Base-by-base conservation (phyloP, 768 basidiomycete genomes). In the Leccinum obscurum region DNA sequence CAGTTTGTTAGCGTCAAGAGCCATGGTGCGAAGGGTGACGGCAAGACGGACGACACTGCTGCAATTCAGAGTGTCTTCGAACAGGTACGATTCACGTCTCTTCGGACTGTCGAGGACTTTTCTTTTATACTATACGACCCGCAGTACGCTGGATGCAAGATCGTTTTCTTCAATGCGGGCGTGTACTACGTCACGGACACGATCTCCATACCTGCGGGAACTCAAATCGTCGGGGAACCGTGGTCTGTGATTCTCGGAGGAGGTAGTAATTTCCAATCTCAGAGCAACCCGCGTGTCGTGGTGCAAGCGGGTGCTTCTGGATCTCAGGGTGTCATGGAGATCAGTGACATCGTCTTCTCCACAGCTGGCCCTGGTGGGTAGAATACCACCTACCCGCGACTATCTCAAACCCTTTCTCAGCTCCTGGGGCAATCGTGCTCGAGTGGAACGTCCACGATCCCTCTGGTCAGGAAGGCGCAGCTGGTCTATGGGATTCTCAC, bases 81-180 rank as follows among this genome's bases (percentile, higher is more conserved):
- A 50, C 73, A 85, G 74, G 89, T 85, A 60, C 26, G 20, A 1
- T 17, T 37, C 9, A 1, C 17, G 11, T 49, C 3, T 20, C 49
- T 3, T 48, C 24, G 4, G 14, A 20, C n/a, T 3, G 26, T 35
- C 3, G 14, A 8, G 17, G 6, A 3, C 0, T 0, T 49, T 53
- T 22, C 13, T 52, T 32, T 1, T 13, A 24, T 34, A 24, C 3
- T 6, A 30, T 14, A 1, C 22, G 22, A 22, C 46, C 13, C 8
- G 3, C 59, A 90, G 89, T 89, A 80, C 63, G 77, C 86, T 9
- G 86, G 85, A 9, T 85, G 85, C 79, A 90, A 87, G 67, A 86
- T 93, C 68, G 85, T 93, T 52, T 92, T 90, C 78, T 85, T 92
- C 68, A 90, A 93, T 63, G 87, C 88, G 1, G 83, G 83, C 4